A percentile compares a stretch with the other conserved stretches of the same genome.
Conservation (phyloP, 352 stramenopile species). For the Phytopythium kandeliae region DNA sequence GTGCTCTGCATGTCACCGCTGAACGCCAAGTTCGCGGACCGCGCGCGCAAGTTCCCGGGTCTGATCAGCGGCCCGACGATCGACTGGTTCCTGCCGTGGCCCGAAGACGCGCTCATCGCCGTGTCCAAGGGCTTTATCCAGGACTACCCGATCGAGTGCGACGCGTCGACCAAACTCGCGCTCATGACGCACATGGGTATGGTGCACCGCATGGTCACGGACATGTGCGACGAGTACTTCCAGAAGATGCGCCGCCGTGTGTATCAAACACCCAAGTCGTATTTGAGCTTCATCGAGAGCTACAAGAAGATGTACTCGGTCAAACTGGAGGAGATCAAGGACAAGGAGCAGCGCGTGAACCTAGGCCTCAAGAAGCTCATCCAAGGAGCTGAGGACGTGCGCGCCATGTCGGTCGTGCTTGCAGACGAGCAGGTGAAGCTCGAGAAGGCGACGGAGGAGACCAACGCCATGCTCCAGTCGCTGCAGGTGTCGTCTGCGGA, state of each 20-base stretch:
- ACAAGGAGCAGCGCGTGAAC: slow-evolving; percentile 96
- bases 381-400: slow-evolving; percentile 95
- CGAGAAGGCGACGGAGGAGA: slow-evolving; percentile 95
- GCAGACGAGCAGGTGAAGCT: slow-evolving; percentile 96
- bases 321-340: slow-evolving; percentile 93
- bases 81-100: slow-evolving; percentile 99
- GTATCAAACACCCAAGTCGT: slow-evolving; percentile 98
- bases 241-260: slow-evolving; percentile 96
- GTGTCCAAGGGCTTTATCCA: slow-evolving; percentile 96
- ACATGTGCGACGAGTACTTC: slow-evolving; percentile 98
- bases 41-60: slow-evolving; percentile 96
- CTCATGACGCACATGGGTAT: slow-evolving; percentile 98
- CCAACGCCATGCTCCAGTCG: slow-evolving; percentile 96
- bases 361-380: slow-evolving; percentile 97
- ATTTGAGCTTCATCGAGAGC: slow-evolving; percentile 97
- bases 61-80: slow-evolving; percentile 97
- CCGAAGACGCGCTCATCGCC: slow-evolving; percentile 96
- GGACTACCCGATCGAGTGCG: slow-evolving; percentile 95
- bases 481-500: slow-evolving; percentile 95
- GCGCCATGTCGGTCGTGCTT: slow-evolving; percentile 96
- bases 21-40: slow-evolving; percentile 96
- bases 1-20: slow-evolving; percentile 99
- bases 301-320: slow-evolving; percentile 97
- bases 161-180: slow-evolving; percentile 73
- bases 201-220: slow-evolving; percentile 96